Base-by-base conservation (phyloP, 2,329 filamentous ascomycete species). In the Fusarium coffeatum region DNA sequence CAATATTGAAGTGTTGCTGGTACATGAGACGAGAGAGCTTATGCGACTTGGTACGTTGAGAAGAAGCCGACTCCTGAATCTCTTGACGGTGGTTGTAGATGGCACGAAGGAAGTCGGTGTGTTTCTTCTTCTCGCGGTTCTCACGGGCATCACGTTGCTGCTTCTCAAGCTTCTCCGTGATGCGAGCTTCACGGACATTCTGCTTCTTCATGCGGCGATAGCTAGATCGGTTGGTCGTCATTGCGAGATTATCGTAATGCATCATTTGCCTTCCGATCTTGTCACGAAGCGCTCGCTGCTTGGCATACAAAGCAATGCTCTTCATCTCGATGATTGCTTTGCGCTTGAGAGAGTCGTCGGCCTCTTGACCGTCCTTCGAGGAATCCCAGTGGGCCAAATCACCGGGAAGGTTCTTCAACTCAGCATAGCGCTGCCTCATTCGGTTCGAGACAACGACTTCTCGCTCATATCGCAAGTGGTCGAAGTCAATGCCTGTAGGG, bases 111-210 rank as follows among this genome's bases (percentile, higher is more conserved):
- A 97, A 97, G 79, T 98, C 95, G 65, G 87, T 89, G 77, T 98
- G 95, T 83, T 97, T 97, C 89, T 97, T 96, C 89, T 97, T 97
- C 83, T 99, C 96, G 68, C 97, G 93, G 72, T 92, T 93, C 83
- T 98, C 95, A 62, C 96, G 92, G 43, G 94, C 95, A 80, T 98
- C 95, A 60, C 96, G 93, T 79, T 99, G 96, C 80, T 99, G 94
- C 83, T 98, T 98, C 88, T 99, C 96, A 3, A 99, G 89, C 82
- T 98, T 99, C 87, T 99, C 96, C 0, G 96, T 99, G 72, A 99
- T 97, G 60, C 95, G 92, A 59, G 96, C 96, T 82, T 99, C 96
- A 37, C 95, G 91, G 51, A 98, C 87, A 51, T 92, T 97, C 80
- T 98, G 95, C 84, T 98, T 98, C 90, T 99, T 99, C 85, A 96